Evolutionary conservation across 257 asterid genomes (phyloP).

Genomic region (Craterostigma plantagineum): DNA sequence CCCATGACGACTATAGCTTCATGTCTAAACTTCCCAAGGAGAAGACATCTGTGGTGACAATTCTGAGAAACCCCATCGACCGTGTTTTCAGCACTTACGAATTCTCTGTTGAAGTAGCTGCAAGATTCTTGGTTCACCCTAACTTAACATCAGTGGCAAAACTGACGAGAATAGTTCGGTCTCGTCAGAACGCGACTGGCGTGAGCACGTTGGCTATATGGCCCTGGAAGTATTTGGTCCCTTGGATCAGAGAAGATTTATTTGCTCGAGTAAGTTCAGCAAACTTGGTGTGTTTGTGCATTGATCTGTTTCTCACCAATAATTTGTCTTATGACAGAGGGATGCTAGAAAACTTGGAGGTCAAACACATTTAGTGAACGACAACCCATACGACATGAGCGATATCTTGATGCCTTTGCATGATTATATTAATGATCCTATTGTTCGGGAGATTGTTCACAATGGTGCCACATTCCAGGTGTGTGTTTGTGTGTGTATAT

Average conservation of each 20-base stretch:
- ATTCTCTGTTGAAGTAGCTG: constrained; percentile 90
- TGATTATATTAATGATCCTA: constrained; percentile 60
- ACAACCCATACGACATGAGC: constrained; percentile 52
- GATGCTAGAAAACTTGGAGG: constrained; percentile 48
- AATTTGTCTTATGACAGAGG: constrained; percentile 35
- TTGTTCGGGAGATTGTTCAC: constrained; percentile 64
- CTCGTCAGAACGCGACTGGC: constrained; percentile 42
- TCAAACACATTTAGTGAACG: constrained; percentile 16
- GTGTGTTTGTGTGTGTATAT: no score
- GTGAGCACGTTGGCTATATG: constrained; percentile 84
- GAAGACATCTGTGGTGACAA: constrained; percentile 74
- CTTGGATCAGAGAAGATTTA: constrained; percentile 97
- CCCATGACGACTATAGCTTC: constrained; percentile 91
- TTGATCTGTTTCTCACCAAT: background rate
- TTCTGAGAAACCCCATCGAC: constrained; percentile 81
- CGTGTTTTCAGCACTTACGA: constrained; percentile 88
- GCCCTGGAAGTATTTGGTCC: constrained; percentile 98
- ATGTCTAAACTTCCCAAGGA: constrained; percentile 64
- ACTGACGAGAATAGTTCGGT: constrained; percentile 17
- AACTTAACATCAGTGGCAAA: constrained; percentile 63
- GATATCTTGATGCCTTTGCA: constrained; percentile 69
- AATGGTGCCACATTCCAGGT: constrained; percentile 98
- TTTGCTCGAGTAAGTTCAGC: constrained; percentile 68
- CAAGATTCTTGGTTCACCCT: constrained; percentile 83
- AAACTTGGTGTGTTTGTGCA: no score